Evolutionary conservation across 768 basidiomycete genomes (phyloP).

Genomic region (Pulveroboletus frians): DNA sequence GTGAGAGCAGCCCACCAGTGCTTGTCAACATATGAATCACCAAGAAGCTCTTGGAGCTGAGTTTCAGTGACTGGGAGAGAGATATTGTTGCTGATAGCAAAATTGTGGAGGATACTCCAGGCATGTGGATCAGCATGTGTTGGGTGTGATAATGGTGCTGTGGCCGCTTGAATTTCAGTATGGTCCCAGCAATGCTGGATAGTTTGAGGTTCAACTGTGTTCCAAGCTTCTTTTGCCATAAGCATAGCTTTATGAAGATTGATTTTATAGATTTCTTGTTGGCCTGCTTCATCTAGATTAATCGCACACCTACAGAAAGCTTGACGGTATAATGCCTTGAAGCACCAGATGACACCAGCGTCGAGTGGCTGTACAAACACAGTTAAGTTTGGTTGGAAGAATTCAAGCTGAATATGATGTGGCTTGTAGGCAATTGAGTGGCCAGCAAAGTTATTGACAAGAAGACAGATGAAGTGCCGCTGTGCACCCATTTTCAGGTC

Average conservation of each 20-base stretch:
- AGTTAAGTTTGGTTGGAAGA: not conserved
- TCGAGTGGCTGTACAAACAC: not conserved
- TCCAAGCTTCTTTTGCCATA: not conserved
- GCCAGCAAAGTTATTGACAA: not conserved
- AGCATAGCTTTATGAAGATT: not conserved
- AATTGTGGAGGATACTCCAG: not conserved
- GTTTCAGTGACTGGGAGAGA: not conserved
- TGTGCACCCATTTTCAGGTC: not conserved
- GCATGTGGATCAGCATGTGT: not conserved
- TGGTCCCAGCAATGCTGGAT: not conserved
- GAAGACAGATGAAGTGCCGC: not conserved
- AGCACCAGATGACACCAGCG: not conserved
- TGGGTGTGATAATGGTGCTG: not conserved
- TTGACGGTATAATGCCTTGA: not conserved
- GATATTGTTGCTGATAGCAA: not conserved
- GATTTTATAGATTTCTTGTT: not conserved
- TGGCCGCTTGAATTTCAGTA: not conserved
- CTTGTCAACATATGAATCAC: not conserved
- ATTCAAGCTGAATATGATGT: not conserved
- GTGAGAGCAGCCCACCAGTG: not conserved
- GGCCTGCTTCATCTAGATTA: not conserved
- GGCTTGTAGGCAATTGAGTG: not conserved
- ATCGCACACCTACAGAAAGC: not conserved
- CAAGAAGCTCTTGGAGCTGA: not conserved
- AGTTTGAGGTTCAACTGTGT: not conserved